These are phyloP conservation scores for Angophora floribunda DNA, from an alignment of 345 rosid species.

Conservation along the genomic window DNA sequence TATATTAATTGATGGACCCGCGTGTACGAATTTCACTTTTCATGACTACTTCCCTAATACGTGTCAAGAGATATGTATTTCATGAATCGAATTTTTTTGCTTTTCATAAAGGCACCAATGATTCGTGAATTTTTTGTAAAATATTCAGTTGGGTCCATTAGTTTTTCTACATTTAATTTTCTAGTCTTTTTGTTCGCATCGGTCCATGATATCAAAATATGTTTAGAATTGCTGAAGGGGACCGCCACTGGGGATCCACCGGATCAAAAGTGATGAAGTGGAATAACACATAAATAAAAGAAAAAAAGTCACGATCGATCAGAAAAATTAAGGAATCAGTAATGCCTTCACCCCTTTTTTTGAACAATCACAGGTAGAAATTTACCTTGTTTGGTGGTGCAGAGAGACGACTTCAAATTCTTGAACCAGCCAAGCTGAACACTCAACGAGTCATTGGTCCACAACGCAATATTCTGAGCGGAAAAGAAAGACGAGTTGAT, in stretches of 20 bases:
- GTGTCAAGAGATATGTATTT: not conserved
- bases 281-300: not conserved
- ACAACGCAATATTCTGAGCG: constrained; percentile 15
- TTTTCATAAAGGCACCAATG: not conserved
- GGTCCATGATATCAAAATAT: not conserved
- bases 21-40: too few relatives aligned
- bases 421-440: constrained; percentile 51
- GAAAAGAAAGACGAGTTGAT: constrained; percentile 20
- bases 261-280: not conserved
- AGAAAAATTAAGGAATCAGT: not conserved
- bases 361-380: not conserved
- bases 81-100: not conserved
- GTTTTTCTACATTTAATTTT: not conserved
- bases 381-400: constrained; percentile 27
- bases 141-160: not conserved
- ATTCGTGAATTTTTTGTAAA: not conserved
- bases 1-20: not conserved
- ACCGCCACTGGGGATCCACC: not conserved
- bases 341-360: not conserved
- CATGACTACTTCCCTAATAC: not conserved
- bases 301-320: not conserved
- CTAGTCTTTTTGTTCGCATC: not conserved
- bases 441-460: constrained; percentile 34
- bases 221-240: not conserved
- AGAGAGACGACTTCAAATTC: constrained; percentile 37